Percentiles rank a stretch among this genome's conserved stretches.
phyloP scores from a whole-genome alignment of 495 filamentous ascomycete genomes.

The Cetradonia linearis region DNA sequence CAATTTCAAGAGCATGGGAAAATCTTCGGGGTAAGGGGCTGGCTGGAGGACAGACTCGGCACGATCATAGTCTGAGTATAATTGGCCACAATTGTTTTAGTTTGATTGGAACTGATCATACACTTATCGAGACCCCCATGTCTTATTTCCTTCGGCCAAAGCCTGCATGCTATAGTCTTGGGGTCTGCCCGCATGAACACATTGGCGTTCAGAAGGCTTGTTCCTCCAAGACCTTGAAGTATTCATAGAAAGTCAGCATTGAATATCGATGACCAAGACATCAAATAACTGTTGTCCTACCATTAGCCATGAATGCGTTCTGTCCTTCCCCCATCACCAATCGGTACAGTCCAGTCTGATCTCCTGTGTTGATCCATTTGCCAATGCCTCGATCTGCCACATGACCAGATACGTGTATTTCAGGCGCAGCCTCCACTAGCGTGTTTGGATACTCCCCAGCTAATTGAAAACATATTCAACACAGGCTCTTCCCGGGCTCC shows the following conservation, averaged over 20 bases:
- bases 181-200: conserved; percentile 1
- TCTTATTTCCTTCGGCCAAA: conserved; percentile 2
- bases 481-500: background rate
- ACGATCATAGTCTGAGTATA: background rate
- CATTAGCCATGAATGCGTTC: conserved; percentile 2
- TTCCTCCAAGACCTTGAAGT: background rate
- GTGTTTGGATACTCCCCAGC: background rate
- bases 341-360: background rate
- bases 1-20: background rate
- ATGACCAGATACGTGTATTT: conserved; percentile 2
- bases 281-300: background rate
- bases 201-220: background rate
- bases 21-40: conserved; percentile 1
- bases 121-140: background rate
- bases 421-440: background rate
- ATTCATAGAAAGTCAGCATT: background rate
- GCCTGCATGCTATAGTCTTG: background rate
- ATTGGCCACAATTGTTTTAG: background rate
- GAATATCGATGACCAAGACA: background rate
- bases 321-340: background rate
- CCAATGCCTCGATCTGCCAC: background rate
- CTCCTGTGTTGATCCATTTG: conserved; percentile 6
- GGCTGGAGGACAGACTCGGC: conserved; percentile 1
- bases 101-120: background rate
- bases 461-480: background rate